phyloP scores from a whole-genome alignment of 2,329 filamentous ascomycete species.

The Penicillium sp. region DNA sequence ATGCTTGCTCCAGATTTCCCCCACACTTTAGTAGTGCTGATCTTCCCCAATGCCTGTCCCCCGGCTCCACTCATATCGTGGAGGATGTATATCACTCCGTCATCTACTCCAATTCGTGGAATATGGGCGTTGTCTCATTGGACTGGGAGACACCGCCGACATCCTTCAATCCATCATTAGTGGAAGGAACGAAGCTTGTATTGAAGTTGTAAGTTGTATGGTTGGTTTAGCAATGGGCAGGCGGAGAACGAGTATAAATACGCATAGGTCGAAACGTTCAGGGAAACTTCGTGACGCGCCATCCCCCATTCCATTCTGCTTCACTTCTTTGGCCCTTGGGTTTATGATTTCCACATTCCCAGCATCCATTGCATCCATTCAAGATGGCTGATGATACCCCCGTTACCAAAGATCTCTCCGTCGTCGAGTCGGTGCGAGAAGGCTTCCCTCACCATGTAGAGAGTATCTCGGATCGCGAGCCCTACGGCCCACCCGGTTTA shows the following conservation, averaged over 20 bases:
- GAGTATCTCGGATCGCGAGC: conserved; percentile 30
- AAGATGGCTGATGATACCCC: conserved; percentile 23
- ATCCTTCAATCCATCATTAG: not conserved
- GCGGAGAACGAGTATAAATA: conserved; percentile 1
- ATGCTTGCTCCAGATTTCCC: not conserved
- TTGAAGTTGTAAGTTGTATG: too few relatives aligned
- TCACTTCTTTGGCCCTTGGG: too few relatives aligned
- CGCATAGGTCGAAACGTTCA: too few relatives aligned
- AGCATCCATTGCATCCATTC: too few relatives aligned
- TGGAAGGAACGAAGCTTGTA: not conserved
- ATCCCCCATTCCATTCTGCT: too few relatives aligned
- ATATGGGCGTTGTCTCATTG: not conserved
- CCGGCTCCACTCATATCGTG: not conserved
- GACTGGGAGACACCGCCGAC: not conserved
- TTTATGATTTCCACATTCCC: too few relatives aligned
- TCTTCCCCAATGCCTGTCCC: not conserved
- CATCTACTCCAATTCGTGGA: not conserved
- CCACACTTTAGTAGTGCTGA: conserved; percentile 5
- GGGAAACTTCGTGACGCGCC: too few relatives aligned
- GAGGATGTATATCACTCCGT: not conserved
- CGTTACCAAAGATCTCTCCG: conserved; percentile 17
- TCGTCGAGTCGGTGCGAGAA: conserved; percentile 19
- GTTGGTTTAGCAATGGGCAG: too few relatives aligned
- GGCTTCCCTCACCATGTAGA: conserved; percentile 37
- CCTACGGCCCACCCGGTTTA: conserved; percentile 41